These are phyloP conservation scores for Ustilago shanxiensis DNA, from an alignment of 1,284 basidiomycete genomes.

Conservation along the genomic window DNA sequence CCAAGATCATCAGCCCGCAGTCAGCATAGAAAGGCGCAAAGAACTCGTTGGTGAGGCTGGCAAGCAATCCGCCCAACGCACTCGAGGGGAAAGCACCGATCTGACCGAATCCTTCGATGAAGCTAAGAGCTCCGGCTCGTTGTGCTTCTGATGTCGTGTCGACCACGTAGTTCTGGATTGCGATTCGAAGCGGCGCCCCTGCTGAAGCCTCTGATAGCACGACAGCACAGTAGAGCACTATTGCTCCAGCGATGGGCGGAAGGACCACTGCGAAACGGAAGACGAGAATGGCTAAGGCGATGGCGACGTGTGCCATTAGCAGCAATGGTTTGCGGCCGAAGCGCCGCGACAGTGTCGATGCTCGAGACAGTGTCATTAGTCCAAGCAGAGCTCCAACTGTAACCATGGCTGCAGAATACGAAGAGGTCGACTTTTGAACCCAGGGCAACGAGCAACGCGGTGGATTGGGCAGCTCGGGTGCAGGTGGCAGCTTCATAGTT, in stretches of 20 bases:
- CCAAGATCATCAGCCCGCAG: conserved; percentile 52
- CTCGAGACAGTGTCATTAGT: conserved; percentile 54
- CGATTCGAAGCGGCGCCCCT: conserved; percentile 59
- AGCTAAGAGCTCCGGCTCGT: conserved; percentile 57
- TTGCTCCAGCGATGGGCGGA: conserved; percentile 48
- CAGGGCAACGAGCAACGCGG: conserved; percentile 50
- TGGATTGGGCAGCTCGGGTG: conserved; percentile 58
- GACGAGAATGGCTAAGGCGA: conserved; percentile 52
- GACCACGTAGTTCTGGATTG: conserved; percentile 66
- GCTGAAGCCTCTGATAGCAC: conserved; percentile 60
- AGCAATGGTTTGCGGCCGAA: conserved; percentile 63
- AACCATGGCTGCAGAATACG: conserved; percentile 61
- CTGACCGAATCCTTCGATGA: conserved; percentile 65
- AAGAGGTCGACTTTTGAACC: conserved; percentile 61
- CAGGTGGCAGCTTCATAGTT: conserved; percentile 28
- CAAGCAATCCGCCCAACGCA: conserved; percentile 59
- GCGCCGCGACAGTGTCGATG: conserved; percentile 46
- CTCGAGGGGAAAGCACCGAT: conserved; percentile 62
- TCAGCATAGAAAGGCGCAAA: conserved; percentile 65
- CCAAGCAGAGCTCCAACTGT: conserved; percentile 59
- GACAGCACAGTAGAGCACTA: conserved; percentile 53
- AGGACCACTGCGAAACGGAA: conserved; percentile 54
- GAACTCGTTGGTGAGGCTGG: conserved; percentile 58
- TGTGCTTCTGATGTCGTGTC: conserved; percentile 60
- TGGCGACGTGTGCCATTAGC: conserved; percentile 49